Percentiles rank a stretch among this genome's conserved stretches.
Conservation (phyloP, 768 basidiomycete species). For the Chlorophyllum brunneum region DNA sequence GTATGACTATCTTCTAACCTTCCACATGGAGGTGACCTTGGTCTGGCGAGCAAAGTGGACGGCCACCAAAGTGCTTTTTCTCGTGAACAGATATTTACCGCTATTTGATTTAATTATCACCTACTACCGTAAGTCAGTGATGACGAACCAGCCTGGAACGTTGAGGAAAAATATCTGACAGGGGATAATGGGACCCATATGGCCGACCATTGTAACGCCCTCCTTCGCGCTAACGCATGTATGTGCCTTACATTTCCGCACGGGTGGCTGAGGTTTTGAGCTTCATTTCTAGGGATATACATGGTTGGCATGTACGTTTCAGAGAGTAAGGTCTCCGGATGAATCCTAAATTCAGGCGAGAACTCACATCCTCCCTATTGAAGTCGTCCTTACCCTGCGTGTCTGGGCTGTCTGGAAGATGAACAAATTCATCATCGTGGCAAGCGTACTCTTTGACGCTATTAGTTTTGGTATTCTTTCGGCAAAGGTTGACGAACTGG, state of each 20-base stretch:
- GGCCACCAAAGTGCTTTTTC: conserved; percentile 20
- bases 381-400: not conserved
- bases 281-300: not conserved
- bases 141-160: not conserved
- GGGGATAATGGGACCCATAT: too few relatives aligned
- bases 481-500: not conserved
- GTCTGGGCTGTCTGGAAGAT: not conserved
- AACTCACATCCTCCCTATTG: too few relatives aligned
- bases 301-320: not conserved
- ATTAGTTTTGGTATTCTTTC: not conserved
- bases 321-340: not conserved
- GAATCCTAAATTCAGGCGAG: not conserved
- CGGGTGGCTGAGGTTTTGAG: too few relatives aligned
- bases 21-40: conserved; percentile 17
- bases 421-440: not conserved
- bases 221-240: too few relatives aligned
- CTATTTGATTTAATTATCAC: conserved; percentile 18
- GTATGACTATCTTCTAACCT: conserved; percentile 20
- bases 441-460: not conserved
- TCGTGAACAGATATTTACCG: conserved; percentile 22
- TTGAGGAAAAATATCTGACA: too few relatives aligned
- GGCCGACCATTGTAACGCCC: too few relatives aligned
- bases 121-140: conserved; percentile 15
- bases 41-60: conserved; percentile 22
- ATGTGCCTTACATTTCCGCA: too few relatives aligned